Base-by-base conservation (phyloP, 1,284 basidiomycete genomes). In the Veloporphyrellus conicus region DNA sequence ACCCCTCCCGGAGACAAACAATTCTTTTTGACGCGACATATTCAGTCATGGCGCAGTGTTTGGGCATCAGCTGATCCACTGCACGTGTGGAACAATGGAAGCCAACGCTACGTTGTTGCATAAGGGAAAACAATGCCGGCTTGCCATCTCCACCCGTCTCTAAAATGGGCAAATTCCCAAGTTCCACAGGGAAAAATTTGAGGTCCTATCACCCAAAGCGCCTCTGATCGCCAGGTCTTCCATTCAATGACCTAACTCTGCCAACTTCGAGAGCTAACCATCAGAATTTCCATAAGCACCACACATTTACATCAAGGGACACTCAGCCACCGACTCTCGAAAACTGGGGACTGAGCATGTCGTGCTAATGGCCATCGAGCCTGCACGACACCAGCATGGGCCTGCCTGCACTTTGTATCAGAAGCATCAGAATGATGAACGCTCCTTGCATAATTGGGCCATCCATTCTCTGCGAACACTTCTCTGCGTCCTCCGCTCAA, bases 11-110 rank as follows among this genome's bases (percentile, higher is more conserved):
- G 54, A 39, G 19, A 52, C 63, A 63, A 63, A 64, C 31, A 58
- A 43, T 51, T 19, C 32, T 33, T 53, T 51, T 57, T 54, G 50
- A 53, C 51, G 46, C 35, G 37, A 48, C 51, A 50, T 53, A 22
- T 50, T 54, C 54, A 45, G 34, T 52, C 54, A 49, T 53, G 38
- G 51, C 47, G 41, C 51, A 59, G 47, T 45, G n/a, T 58, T 62
- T 51, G 42, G 43, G 29, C 40, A 38, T 64, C 61, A 50, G 47
- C 48, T 65, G 64, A 62, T 59, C 53, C 51, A 50, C 48, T 22
- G 14, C 58, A 66, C 56, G 63, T 67, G 66, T 43, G 44, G 52
- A 52, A 57, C 53, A 64, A 64, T 64, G 62, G 62, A 64, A 64
- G 66, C 28, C 1, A 38, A 53, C 41, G 50, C 54, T 61, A 49